A percentile compares a stretch with the other conserved stretches of the same genome.
These are phyloP conservation scores for Achaetomiella virescens DNA, from an alignment of 495 filamentous ascomycete genomes.

Conservation along the genomic window DNA sequence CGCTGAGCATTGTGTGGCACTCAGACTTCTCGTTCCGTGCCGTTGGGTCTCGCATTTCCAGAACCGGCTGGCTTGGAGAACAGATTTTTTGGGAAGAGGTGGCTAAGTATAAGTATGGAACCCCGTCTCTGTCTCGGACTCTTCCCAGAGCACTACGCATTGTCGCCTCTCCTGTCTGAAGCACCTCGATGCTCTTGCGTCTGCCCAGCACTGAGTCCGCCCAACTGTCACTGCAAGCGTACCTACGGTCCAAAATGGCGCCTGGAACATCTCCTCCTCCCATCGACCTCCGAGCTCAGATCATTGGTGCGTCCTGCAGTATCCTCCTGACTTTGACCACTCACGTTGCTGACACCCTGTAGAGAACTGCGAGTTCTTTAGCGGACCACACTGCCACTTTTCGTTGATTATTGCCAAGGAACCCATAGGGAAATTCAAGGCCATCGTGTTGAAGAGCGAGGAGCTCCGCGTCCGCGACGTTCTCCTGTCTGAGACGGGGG, in stretches of 20 bases:
- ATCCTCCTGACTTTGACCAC: not conserved
- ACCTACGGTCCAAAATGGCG: conserved; percentile 10
- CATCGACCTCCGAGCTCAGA: conserved; percentile 17
- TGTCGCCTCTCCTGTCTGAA: not conserved
- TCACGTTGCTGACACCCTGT: not conserved
- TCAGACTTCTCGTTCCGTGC: not conserved
- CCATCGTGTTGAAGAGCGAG: conserved; percentile 26
- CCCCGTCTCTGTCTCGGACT: not conserved
- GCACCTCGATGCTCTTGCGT: conserved; percentile 15
- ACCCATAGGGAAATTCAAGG: conserved; percentile 28
- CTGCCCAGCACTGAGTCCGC: not conserved
- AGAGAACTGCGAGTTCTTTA: conserved; percentile 40
- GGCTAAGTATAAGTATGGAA: conserved; percentile 5
- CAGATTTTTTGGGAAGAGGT: not conserved
- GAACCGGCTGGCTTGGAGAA: not conserved
- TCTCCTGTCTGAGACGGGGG: conserved; percentile 26
- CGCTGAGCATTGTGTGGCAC: not conserved
- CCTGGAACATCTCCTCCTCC: conserved; percentile 7
- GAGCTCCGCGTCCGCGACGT: conserved; percentile 25
- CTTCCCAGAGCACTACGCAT: not conserved
- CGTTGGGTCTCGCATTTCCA: not conserved
- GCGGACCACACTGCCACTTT: conserved; percentile 21
- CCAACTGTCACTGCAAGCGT: not conserved
- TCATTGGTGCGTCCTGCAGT: conserved; percentile 18
- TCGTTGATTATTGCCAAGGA: conserved; percentile 32